These are phyloP conservation scores for Globisporangium cylindrosporum DNA, from an alignment of 352 stramenopile species.

Conservation along the genomic window DNA sequence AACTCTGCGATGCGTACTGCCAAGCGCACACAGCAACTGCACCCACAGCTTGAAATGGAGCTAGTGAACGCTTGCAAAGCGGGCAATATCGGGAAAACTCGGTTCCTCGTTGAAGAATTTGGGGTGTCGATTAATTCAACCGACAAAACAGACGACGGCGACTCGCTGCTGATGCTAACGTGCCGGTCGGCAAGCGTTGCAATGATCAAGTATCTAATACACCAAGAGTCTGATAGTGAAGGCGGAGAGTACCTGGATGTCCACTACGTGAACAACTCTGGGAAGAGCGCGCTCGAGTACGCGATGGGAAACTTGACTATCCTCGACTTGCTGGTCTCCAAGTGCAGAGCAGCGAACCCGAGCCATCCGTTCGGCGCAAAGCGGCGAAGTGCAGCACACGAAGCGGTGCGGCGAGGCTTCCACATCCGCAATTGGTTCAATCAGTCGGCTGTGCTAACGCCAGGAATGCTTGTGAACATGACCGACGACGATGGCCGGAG, in stretches of 20 bases:
- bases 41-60: constrained; percentile 35
- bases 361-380: constrained; percentile 15
- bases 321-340: constrained; percentile 11
- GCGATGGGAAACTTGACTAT: constrained; percentile 14
- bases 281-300: constrained; percentile 18
- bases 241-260: constrained; percentile 20
- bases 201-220: constrained; percentile 26
- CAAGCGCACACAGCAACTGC: constrained; percentile 19
- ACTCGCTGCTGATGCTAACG: constrained; percentile 35
- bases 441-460: constrained; percentile 12
- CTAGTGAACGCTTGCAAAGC: constrained; percentile 26
- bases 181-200: constrained; percentile 18
- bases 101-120: constrained; percentile 40
- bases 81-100: constrained; percentile 23
- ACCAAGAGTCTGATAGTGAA: background rate
- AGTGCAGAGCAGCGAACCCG: constrained; percentile 12
- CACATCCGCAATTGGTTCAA: constrained; percentile 25
- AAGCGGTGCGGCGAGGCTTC: constrained; percentile 25
- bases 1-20: constrained; percentile 12
- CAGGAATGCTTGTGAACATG: constrained; percentile 17
- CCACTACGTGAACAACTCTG: constrained; percentile 10
- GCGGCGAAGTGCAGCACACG: constrained; percentile 21
- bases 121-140: constrained; percentile 33
- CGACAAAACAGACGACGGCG: constrained; percentile 7
- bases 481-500: constrained; percentile 17